phyloP scores from a whole-genome alignment of 2,329 filamentous ascomycete species.

The Alternaria arbusti region DNA sequence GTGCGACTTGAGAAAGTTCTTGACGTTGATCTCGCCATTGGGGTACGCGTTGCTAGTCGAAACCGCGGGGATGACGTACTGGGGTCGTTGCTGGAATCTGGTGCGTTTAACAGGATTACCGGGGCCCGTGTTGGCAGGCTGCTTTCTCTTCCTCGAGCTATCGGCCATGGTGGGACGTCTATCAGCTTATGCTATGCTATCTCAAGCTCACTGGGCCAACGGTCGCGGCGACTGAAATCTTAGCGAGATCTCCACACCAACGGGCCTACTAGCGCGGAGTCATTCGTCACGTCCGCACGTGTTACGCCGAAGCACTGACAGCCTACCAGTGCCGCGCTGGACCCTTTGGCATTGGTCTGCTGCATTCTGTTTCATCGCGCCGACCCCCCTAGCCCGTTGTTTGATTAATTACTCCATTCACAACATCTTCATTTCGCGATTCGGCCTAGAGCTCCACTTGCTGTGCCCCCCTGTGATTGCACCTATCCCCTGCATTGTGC shows the following conservation, averaged over 20 bases:
- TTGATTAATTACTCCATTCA: constrained; percentile 16
- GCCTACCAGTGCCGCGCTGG: constrained; percentile 2
- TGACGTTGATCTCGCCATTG: constrained; percentile 82
- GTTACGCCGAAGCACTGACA: neutral
- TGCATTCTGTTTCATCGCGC: constrained; percentile 17
- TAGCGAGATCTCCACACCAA: constrained; percentile 13
- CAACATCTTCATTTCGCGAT: constrained; percentile 21
- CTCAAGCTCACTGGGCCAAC: constrained; percentile 9
- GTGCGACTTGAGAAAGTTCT: constrained; percentile 81
- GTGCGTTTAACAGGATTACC: constrained; percentile 24
- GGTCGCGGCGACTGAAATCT: constrained; percentile 7
- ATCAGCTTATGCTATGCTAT: neutral
- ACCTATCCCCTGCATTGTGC: constrained; percentile 26
- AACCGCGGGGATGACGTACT: constrained; percentile 38
- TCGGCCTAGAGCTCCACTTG: constrained; percentile 13
- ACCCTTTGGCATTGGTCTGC: constrained; percentile 4
- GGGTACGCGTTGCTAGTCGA: constrained; percentile 59
- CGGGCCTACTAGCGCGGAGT: constrained; percentile 7
- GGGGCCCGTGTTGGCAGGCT: constrained; percentile 14
- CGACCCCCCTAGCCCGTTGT: constrained; percentile 1
- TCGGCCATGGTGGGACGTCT: constrained; percentile 20
- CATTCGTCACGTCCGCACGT: constrained; percentile 18
- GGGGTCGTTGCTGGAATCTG: constrained; percentile 33
- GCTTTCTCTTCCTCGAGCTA: constrained; percentile 33
- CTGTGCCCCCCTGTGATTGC: constrained; percentile 24